Conservation (phyloP, 225 moss, liverwort and hornwort genomes). For the Pseudisothecium myosuroides region DNA sequence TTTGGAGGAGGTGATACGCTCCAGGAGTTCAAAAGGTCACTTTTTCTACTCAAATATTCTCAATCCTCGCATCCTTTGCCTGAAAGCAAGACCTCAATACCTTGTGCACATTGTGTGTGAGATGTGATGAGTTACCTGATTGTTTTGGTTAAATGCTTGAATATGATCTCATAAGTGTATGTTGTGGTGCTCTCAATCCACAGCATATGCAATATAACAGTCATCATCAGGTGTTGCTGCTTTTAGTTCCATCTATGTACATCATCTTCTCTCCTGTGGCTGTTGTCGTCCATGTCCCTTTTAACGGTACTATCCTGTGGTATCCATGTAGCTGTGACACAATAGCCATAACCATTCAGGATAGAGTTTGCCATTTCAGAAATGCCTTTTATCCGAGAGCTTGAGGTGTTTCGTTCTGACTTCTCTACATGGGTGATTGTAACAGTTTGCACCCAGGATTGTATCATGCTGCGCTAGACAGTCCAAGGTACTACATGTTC, state of each 20-base stretch:
- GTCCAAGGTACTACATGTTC: slow-evolving; percentile 80
- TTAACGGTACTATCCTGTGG: background rate
- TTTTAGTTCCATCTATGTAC: background rate
- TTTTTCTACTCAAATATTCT: background rate
- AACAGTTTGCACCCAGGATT: slow-evolving; percentile 66
- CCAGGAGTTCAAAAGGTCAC: slow-evolving; percentile 75
- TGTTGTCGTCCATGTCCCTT: background rate
- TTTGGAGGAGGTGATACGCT: slow-evolving; percentile 88
- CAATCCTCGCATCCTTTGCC: background rate
- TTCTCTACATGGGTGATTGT: background rate
- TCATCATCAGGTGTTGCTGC: background rate
- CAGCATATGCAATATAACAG: background rate
- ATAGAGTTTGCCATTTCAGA: background rate
- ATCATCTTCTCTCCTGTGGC: background rate
- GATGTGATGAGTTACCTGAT: background rate
- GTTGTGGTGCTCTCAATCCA: background rate
- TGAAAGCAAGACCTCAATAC: background rate
- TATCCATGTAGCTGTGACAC: background rate
- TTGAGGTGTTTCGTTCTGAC: background rate
- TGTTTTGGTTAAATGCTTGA: background rate
- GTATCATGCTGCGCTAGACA: slow-evolving; percentile 73
- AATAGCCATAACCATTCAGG: background rate
- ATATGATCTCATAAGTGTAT: background rate
- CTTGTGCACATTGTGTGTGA: background rate
- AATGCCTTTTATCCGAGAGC: background rate